Base-by-base conservation (phyloP, 2,329 filamentous ascomycete species). In the Thermoascus crustaceus region DNA sequence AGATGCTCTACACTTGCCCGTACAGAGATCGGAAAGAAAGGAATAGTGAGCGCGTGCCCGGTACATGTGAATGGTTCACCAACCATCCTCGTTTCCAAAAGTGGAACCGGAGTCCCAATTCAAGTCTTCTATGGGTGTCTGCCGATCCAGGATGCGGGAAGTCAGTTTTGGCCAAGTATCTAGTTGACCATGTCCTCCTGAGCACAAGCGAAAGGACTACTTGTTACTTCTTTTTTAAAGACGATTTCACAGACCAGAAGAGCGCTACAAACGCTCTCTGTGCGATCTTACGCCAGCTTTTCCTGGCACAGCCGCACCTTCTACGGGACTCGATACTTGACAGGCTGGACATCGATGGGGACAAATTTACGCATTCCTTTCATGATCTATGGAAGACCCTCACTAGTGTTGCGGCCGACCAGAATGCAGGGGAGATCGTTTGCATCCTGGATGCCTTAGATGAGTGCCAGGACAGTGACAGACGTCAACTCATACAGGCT, bases 191-290 rank as follows among this genome's bases (percentile, higher is more conserved):
- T 0, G 34, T 53, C 0, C 38, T 66, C 2, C 34, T 33, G 0
- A 44, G 18, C 0, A 45, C 22, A 0, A 11, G 27, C 2, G 34
- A 34, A 1, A 47, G 43, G 11, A 57, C 47, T 0, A 48, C 46
- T 3, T 64, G 58, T 32, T 68, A 67, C 34, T 69, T 66, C 47
- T 69, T 68, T 43, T 68, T 68, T 50, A 66, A 66, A 22, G 62
- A 66, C n/a, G 51, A 54, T 31, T 56, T 54, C 17, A 46, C 54
- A 4, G 54, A 63, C 13, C 60, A 66, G 26, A 58, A 39, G 10
- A 53, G 31, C 7, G 19, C 43, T 4, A 41, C 39, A 8, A 42
- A 18, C 23, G 63, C 63, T 7, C 24, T 68, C 0, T 52, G 54
- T 19, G 55, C 50, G 14, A 44, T 68, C 0, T 26, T 69, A 4